Evolutionary conservation across 805 yeast genomes (phyloP).

Genomic region (Lipomyces orientalis): DNA sequence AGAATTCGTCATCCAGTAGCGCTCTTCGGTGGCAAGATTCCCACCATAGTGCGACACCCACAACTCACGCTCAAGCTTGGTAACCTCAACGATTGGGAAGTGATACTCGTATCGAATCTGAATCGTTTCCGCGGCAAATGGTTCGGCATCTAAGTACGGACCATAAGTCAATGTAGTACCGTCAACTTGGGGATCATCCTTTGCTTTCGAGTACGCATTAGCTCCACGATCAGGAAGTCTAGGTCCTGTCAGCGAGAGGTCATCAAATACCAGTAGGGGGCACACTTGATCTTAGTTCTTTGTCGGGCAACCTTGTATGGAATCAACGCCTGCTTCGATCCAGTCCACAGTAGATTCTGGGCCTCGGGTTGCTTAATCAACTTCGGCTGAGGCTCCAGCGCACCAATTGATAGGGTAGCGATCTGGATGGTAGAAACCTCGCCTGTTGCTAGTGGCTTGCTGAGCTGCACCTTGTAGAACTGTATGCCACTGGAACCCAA

Average conservation of each 20-base stretch:
- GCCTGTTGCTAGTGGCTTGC: slow-evolving; percentile 71
- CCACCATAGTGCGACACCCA: slow-evolving; percentile 91
- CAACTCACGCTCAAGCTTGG: slow-evolving; percentile 64
- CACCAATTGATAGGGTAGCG: slow-evolving; percentile 55
- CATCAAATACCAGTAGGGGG: slow-evolving; percentile 45
- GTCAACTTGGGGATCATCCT: slow-evolving; percentile 41
- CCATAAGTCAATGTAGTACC: slow-evolving; percentile 56
- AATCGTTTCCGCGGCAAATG: slow-evolving; percentile 49
- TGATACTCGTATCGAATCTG: slow-evolving; percentile 66
- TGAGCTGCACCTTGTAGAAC: slow-evolving; percentile 40
- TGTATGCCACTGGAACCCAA: slow-evolving; percentile 8
- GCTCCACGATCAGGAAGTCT: slow-evolving; percentile 29
- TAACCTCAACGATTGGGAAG: slow-evolving; percentile 66
- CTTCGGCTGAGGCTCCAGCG: slow-evolving; percentile 67
- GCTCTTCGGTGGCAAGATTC: slow-evolving; percentile 78
- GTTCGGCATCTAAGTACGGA: slow-evolving; percentile 54
- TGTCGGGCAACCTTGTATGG: slow-evolving; percentile 64
- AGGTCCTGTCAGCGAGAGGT: neutral
- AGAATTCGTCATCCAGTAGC: slow-evolving; percentile 75
- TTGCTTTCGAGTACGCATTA: slow-evolving; percentile 46
- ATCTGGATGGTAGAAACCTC: slow-evolving; percentile 57
- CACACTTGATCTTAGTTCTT: slow-evolving; percentile 53
- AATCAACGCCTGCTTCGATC: slow-evolving; percentile 62
- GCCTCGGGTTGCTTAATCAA: slow-evolving; percentile 61
- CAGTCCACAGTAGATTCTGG: slow-evolving; percentile 63